Base-by-base conservation (phyloP, 192 early-diverging fungal genomes). In the Thamnidium elegans region DNA sequence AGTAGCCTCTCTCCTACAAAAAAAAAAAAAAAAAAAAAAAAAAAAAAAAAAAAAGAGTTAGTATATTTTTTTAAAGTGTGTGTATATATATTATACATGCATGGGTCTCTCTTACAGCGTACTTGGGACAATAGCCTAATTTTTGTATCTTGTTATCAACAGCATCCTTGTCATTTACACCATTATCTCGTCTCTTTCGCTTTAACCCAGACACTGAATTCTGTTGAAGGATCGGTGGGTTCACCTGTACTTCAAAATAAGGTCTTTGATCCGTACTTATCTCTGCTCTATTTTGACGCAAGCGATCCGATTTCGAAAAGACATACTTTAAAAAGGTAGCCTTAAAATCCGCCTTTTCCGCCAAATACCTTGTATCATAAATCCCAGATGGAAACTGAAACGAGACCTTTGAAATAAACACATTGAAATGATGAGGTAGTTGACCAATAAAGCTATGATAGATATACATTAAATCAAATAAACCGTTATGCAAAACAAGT, bases 341-440 rank as follows among this genome's bases (percentile, higher is more conserved):
- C 4, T 73, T 74, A 64, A 94, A 92, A 23, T 78, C 65, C 0
- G 79, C 77, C 52, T 76, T 87, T 46, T 92, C 90, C 3, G 91
- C 77, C 11, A 94, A 66, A 62, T 91, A 90, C 74, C 98, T 98
- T 66, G 97, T 99, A 74, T 99, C 97, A 60, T 86, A 90, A 17
- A 97, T 80, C 1, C 95, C 95, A 30, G 81, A 93, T 31, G 82
- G 85, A 63, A 98, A 96, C 89, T 93, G 90, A 34, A 86, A 83
- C 14, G 63, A 64, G 14, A 97, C 62, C 71, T 95, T 94, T 13
- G 84, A 83, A 1, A 89, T 73, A 74, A 98, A 95, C 0, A 80
- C 78, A 43, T 76, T 71, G 50, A 97, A 71, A 5, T 80, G 71
- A 31, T 70, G 68, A 0, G 97, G 97, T 26, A 98, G 76, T 32